These are phyloP conservation scores for Gentiana macrophylla DNA, from an alignment of 257 asterid species.

Conservation along the genomic window DNA sequence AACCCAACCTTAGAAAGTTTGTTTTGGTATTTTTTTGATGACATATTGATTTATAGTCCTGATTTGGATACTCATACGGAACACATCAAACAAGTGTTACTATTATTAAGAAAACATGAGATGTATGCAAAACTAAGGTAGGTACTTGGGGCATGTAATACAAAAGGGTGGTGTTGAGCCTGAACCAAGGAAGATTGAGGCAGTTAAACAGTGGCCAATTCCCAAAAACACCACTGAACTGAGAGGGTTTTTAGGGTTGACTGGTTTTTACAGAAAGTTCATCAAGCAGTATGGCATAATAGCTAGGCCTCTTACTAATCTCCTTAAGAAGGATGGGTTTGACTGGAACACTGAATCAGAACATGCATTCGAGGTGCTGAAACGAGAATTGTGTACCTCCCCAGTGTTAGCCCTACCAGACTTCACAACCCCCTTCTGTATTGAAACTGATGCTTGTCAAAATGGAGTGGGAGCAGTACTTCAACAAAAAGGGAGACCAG, in stretches of 20 bases:
- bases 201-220: background rate
- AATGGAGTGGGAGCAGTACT: background rate
- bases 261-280: background rate
- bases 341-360: background rate
- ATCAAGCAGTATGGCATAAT: background rate
- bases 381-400: background rate
- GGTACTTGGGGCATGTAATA: conserved; percentile 5
- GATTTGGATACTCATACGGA: background rate
- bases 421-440: background rate
- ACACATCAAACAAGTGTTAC: background rate
- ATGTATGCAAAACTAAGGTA: background rate
- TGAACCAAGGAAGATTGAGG: background rate
- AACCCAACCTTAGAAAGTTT: background rate
- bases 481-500: background rate
- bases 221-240: background rate
- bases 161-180: background rate
- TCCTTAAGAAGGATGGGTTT: background rate
- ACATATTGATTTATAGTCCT: background rate
- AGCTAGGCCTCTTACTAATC: background rate
- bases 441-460: conserved; percentile 6
- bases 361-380: background rate
- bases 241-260: conserved; percentile 5
- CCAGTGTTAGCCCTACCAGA: background rate
- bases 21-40: conserved; percentile 10
- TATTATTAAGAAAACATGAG: too few species aligned